Conservation (phyloP, 2,329 filamentous ascomycete genomes). For the Lasiodiplodia sp. region DNA sequence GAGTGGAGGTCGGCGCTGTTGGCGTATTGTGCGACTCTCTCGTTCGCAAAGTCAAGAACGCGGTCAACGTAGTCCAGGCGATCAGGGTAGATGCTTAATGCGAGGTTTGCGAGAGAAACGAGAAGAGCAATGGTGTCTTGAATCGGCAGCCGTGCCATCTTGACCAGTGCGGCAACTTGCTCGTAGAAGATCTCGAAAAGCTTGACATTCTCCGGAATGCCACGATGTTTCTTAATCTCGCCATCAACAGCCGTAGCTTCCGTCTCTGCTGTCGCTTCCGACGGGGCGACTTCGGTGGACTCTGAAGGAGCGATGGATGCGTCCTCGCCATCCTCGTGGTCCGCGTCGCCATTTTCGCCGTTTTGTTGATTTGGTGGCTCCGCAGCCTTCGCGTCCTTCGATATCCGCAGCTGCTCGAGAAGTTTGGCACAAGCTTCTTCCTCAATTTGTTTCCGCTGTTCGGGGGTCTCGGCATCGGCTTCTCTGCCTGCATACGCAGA, state of each 20-base stretch:
- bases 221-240: slow-evolving; percentile 55
- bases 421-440: slow-evolving; percentile 82
- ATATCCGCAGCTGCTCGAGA: slow-evolving; percentile 77
- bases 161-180: slow-evolving; percentile 92
- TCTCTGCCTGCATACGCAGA: slow-evolving; percentile 95
- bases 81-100: slow-evolving; percentile 94
- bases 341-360: slow-evolving; percentile 34
- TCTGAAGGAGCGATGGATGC: slow-evolving; percentile 38
- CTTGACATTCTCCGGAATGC: slow-evolving; percentile 79
- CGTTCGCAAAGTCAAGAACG: slow-evolving; percentile 84
- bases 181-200: slow-evolving; percentile 98
- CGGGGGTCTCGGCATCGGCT: slow-evolving; percentile 72
- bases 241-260: slow-evolving; percentile 49
- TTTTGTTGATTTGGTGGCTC: slow-evolving; percentile 44
- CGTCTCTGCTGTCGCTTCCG: slow-evolving; percentile 47
- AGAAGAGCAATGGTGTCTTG: slow-evolving; percentile 93
- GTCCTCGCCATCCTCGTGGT: slow-evolving; percentile 39
- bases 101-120: slow-evolving; percentile 92
- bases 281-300: slow-evolving; percentile 39
- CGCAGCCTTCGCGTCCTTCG: slow-evolving; percentile 60
- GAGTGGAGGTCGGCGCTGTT: slow-evolving; percentile 97
- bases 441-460: slow-evolving; percentile 79
- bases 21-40: slow-evolving; percentile 85
- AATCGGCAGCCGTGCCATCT: slow-evolving; percentile 87
- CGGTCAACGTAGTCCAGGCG: slow-evolving; percentile 94